Conservation (phyloP, 2,329 filamentous ascomycete genomes). For the Thelonectria olida region DNA sequence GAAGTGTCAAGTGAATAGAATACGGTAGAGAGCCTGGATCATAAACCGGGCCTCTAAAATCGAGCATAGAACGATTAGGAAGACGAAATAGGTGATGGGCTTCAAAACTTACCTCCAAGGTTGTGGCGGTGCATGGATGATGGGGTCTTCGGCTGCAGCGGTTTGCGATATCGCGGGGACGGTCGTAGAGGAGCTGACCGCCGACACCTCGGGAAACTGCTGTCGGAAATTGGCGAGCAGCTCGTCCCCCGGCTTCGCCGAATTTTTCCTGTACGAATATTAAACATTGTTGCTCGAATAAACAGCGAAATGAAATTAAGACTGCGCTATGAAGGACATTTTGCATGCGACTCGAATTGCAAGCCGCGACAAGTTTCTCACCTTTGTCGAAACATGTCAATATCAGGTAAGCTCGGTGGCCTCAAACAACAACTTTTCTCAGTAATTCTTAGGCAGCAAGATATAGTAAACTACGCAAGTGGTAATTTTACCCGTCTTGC, state of each 20-base stretch:
- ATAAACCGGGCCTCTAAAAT: too few relatives aligned
- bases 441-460: constrained; percentile 21
- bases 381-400: constrained; percentile 44
- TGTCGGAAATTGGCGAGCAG: constrained; percentile 86
- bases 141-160: constrained; percentile 40
- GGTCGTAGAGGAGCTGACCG: constrained; percentile 58
- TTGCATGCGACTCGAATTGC: background rate
- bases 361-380: constrained; percentile 21
- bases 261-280: constrained; percentile 67
- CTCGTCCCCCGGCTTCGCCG: constrained; percentile 87
- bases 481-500: too few relatives aligned
- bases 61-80: too few relatives aligned
- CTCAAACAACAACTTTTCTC: constrained; percentile 26
- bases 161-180: constrained; percentile 49
- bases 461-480: too few relatives aligned
- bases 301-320: background rate
- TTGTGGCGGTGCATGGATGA: constrained; percentile 31
- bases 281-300: background rate
- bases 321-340: background rate
- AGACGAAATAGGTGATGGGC: too few relatives aligned
- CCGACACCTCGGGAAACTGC: constrained; percentile 78
- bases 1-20: too few relatives aligned
- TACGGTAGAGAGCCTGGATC: too few relatives aligned
- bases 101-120: constrained; percentile 42
- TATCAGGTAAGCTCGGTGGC: constrained; percentile 29